Base-by-base conservation (phyloP, 2,329 filamentous ascomycete species). In the Calonectria multiphialidica region DNA sequence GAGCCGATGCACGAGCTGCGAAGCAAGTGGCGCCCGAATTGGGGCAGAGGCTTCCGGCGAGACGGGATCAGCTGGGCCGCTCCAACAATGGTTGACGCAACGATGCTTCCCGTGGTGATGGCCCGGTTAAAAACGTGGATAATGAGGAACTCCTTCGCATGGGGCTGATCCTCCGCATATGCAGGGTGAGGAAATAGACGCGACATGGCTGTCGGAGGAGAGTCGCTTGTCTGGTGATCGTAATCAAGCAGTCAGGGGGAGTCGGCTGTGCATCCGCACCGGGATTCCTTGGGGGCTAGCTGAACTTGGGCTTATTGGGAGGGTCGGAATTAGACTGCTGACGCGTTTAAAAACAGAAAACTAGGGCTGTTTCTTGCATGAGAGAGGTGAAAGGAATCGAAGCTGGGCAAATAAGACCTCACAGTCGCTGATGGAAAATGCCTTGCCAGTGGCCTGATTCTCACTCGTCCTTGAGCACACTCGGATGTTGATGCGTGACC, bases 101-200 rank as follows among this genome's bases (percentile, higher is more conserved):
- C 18, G 18, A 66, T 50, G 63, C 63, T 66, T 1, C 35, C 47
- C 1, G 63, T 53, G 18, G 47, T 42, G 5, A 66, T 30, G 35
- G 63, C 63, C 4, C 63, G 63, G 18, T 49, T 66, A 18, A 53
- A 40, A 25, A 55, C 47, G 47, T 66, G 63, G 12, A 66, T 15
- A 18, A 47, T 53, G n/a, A 65, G 44, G 15, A 65, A 65, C 18
- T 49, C 33, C 18, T 18, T 35, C n/a, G 62, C 44, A n/a, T 50
- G 62, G 30, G 62, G 62, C 33, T 65, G 45, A 40, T 65, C 62
- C 45, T 65, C 62, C 6, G 62, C 45, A 30, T 65, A 65, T 33
- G 62, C 33, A 8, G 62, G 62, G 25, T 65, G 62, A 42, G 62
- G 62, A 45, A 65, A 65, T 28, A 65, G 44, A 9, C 62, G 62